Evolutionary conservation across 768 basidiomycete genomes (phyloP).

Genomic region (Suillus occidentalis): DNA sequence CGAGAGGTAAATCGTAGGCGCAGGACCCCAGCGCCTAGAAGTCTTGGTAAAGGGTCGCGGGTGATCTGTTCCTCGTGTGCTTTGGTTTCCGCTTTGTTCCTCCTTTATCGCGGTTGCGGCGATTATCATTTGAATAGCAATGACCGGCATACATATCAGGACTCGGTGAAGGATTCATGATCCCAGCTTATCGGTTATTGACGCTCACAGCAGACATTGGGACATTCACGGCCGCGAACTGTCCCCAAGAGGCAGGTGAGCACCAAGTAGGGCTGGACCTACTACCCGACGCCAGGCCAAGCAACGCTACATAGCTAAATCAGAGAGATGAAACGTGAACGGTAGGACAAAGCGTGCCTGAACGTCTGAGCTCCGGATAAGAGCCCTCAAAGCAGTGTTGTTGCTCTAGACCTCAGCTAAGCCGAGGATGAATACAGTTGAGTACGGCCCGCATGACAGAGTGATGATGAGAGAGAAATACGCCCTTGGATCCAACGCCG

Average conservation of each 20-base stretch:
- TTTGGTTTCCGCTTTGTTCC: not conserved
- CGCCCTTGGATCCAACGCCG: constrained; percentile 53
- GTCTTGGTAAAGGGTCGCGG: not conserved
- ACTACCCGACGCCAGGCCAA: constrained; percentile 7
- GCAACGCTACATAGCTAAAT: constrained; percentile 3
- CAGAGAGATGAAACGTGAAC: not conserved
- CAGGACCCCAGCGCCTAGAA: not conserved
- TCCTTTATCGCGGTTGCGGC: not conserved
- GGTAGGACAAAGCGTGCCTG: constrained; percentile 35
- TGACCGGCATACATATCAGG: not conserved
- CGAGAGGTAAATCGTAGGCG: not conserved
- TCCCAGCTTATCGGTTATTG: not conserved
- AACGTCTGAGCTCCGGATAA: constrained; percentile 52
- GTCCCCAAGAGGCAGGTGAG: constrained; percentile 12
- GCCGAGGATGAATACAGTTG: constrained; percentile 48
- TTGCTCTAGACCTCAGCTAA: constrained; percentile 44
- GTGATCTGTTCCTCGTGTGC: not conserved
- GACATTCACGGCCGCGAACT: constrained; percentile 5
- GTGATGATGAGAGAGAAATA: not conserved
- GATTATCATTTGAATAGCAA: not conserved
- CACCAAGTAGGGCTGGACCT: constrained; percentile 7
- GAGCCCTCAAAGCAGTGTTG: constrained; percentile 37
- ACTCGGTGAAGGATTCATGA: not conserved
- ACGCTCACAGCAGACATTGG: constrained; percentile 5
- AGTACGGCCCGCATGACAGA: not conserved